Evolutionary conservation across 2,329 filamentous ascomycete species (phyloP).

Genomic region (Sclerotinia trifoliorum): DNA sequence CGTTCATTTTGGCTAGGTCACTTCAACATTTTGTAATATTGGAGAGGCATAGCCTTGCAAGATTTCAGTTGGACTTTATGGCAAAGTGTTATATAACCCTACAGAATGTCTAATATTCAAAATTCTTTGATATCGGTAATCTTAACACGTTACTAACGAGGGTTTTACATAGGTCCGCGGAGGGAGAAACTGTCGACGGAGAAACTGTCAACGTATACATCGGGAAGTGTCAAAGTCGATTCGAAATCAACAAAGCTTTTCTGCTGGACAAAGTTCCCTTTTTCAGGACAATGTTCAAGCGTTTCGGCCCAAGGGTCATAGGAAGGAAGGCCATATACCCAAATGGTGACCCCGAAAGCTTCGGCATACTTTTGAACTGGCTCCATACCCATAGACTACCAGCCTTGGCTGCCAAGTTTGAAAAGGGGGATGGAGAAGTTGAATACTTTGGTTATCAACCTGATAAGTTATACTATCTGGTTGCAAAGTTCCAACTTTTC

Average conservation of each 20-base stretch:
- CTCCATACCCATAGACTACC: not conserved
- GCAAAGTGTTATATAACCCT: not conserved
- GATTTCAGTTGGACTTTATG: too few species aligned
- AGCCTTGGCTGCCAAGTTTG: not conserved
- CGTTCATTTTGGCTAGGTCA: too few species aligned
- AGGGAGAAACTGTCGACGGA: not conserved
- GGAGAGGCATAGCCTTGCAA: too few species aligned
- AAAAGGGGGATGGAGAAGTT: rapidly evolving
- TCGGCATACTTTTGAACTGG: not conserved
- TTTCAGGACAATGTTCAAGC: not conserved
- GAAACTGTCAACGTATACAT: not conserved
- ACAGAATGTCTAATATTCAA: not conserved
- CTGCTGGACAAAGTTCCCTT: not conserved
- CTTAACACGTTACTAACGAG: not conserved
- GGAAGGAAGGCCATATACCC: too few species aligned
- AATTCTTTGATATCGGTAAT: not conserved
- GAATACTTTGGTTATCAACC: not conserved
- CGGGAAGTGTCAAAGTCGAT: rapidly evolving
- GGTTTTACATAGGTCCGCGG: not conserved
- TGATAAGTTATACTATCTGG: not conserved
- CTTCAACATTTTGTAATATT: too few species aligned
- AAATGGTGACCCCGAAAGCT: not conserved
- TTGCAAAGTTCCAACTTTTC: rapidly evolving
- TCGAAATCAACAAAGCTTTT: not conserved
- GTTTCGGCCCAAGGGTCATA: too few species aligned